A percentile compares a stretch with the other conserved stretches of the same genome.
These are phyloP conservation scores for Fraxinus sp. DNA, from an alignment of 305 asterid genomes.

Conservation along the genomic window DNA sequence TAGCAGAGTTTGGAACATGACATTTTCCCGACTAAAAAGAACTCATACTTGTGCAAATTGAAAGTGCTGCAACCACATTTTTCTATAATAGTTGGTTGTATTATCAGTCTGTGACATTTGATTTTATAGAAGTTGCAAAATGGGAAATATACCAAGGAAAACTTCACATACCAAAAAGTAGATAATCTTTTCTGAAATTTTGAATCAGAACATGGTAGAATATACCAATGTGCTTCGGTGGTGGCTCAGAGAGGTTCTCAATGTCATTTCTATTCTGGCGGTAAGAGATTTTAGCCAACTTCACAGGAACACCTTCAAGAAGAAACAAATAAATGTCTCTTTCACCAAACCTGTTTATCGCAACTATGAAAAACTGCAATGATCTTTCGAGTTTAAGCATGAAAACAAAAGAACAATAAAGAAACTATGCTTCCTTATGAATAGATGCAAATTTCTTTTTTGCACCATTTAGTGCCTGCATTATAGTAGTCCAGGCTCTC, in stretches of 20 bases:
- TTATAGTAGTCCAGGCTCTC: background rate
- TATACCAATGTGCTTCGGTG: slow-evolving; percentile 7
- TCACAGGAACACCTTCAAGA: slow-evolving; percentile 32
- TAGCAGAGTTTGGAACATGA: background rate
- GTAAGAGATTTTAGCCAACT: slow-evolving; percentile 22
- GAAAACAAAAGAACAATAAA: background rate
- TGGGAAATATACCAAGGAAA: slow-evolving; percentile 6
- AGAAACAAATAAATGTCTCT: background rate
- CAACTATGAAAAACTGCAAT: background rate
- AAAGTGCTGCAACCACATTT: background rate
- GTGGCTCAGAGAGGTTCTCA: slow-evolving; percentile 32
- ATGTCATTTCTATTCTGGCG: slow-evolving; percentile 23
- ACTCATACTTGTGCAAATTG: background rate
- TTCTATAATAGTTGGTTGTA: background rate
- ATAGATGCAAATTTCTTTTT: background rate
- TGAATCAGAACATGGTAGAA: slow-evolving; percentile 4
- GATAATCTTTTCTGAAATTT: slow-evolving; percentile 17
- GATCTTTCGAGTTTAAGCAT: slow-evolving; percentile 10
- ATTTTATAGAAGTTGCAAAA: background rate
- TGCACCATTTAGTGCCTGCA: background rate
- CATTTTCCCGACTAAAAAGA: background rate
- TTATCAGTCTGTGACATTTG: background rate
- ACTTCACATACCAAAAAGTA: slow-evolving; percentile 17
- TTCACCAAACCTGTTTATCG: background rate
- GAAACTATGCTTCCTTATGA: background rate